Evolutionary conservation across 164 flowering plant species (phyloP).

Genomic region (Dillenia turbinata): DNA sequence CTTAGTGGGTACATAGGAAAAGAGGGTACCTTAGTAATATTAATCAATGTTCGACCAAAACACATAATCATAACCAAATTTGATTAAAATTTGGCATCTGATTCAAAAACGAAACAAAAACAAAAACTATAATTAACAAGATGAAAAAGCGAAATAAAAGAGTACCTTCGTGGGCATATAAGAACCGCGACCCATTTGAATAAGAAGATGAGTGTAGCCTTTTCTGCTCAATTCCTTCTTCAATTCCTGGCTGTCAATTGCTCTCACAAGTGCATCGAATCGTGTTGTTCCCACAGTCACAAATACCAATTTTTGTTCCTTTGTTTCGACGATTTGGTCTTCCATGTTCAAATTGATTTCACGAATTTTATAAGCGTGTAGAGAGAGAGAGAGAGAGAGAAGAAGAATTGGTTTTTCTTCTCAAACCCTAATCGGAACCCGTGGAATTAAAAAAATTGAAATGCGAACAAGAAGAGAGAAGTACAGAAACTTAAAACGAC

Average conservation of each 20-base stretch:
- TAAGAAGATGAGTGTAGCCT: slow-evolving; percentile 72
- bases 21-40: too few relatives aligned
- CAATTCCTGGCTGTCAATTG: slow-evolving; percentile 44
- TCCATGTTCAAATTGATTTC: too few relatives aligned
- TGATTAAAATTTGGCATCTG: not conserved
- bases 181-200: slow-evolving; percentile 87
- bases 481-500: too few relatives aligned
- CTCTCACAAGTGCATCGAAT: slow-evolving; percentile 79
- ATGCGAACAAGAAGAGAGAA: too few relatives aligned
- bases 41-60: too few relatives aligned
- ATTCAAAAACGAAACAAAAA: not conserved
- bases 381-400: too few relatives aligned
- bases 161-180: slow-evolving; percentile 64
- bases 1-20: too few relatives aligned
- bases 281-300: slow-evolving; percentile 90
- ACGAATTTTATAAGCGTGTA: too few relatives aligned
- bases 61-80: too few relatives aligned
- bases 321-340: not conserved
- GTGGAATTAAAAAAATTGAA: too few relatives aligned
- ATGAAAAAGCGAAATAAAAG: not conserved
- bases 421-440: too few relatives aligned
- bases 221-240: slow-evolving; percentile 45
- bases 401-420: too few relatives aligned
- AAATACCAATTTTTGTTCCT: slow-evolving; percentile 42
- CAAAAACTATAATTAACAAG: not conserved